Conservation (phyloP, 345 rosid genomes). For the Cardamine occulta region DNA sequence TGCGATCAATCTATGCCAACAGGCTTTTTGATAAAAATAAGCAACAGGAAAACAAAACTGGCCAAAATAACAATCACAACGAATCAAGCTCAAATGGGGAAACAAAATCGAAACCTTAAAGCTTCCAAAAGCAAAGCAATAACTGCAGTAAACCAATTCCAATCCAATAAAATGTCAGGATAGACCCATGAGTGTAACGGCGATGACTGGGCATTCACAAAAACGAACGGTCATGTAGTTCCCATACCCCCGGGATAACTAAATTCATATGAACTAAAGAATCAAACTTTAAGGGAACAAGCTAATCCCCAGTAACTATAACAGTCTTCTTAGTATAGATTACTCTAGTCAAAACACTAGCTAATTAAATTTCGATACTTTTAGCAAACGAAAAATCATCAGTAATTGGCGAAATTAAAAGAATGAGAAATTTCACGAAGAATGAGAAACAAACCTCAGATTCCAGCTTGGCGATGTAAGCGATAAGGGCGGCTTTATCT, state of each 20-base stretch:
- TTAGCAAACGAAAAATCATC: not conserved
- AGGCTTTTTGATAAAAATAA: not conserved
- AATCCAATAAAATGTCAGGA: not conserved
- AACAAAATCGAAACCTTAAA: conserved; percentile 35
- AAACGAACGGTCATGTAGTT: conserved; percentile 5
- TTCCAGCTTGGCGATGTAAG: conserved; percentile 88
- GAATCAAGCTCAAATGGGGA: conserved; percentile 35
- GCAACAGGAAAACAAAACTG: conserved; percentile 1
- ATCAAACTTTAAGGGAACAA: conserved; percentile 18
- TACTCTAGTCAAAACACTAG: conserved; percentile 9
- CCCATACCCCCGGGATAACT: conserved; percentile 11
- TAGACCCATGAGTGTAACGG: conserved; percentile 18
- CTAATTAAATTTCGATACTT: not conserved
- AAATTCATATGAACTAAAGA: conserved; percentile 15
- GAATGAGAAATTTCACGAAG: not conserved
- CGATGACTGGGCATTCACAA: conserved; percentile 14
- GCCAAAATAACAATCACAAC: not conserved
- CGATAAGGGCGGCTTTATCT: conserved; percentile 88
- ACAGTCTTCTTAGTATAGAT: not conserved
- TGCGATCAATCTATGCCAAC: not conserved
- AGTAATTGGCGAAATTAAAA: not conserved
- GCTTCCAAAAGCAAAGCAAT: conserved; percentile 28
- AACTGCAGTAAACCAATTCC: conserved; percentile 12
- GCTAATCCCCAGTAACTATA: conserved; percentile 14
- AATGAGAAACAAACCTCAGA: conserved; percentile 60